A percentile compares a stretch with the other conserved stretches of the same genome.
Conservation (phyloP, 1,284 basidiomycete species). For the Cryptococcus maquisensis region DNA sequence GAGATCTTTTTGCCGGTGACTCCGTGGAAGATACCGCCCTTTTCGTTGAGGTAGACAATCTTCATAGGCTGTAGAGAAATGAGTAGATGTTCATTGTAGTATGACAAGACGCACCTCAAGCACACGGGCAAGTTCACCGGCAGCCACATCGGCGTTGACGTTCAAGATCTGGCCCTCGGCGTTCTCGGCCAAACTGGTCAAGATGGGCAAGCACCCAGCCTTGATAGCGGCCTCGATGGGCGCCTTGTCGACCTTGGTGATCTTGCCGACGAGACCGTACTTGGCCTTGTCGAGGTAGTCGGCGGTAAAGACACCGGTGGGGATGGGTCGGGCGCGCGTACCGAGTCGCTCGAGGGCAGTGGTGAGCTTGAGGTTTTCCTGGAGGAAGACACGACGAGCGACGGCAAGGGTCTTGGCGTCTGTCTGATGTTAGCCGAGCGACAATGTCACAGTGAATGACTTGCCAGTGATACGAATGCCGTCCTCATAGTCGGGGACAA, state of each 20-base stretch:
- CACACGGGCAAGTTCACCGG: constrained; percentile 91
- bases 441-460: constrained; percentile 29
- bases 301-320: constrained; percentile 90
- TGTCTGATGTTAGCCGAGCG: constrained; percentile 35
- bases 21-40: constrained; percentile 96
- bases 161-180: constrained; percentile 91
- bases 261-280: constrained; percentile 91
- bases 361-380: constrained; percentile 90
- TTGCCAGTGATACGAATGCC: constrained; percentile 88
- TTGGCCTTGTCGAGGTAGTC: constrained; percentile 90
- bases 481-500: constrained; percentile 90
- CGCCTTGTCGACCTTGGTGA: constrained; percentile 86
- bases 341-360: constrained; percentile 84
- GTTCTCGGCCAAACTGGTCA: constrained; percentile 86
- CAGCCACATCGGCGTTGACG: constrained; percentile 94
- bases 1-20: constrained; percentile 91
- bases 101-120: constrained; percentile 56
- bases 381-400: constrained; percentile 86
- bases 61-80: constrained; percentile 65
- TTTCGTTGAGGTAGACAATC: constrained; percentile 98
- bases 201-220: constrained; percentile 86
- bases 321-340: constrained; percentile 90
- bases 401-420: constrained; percentile 88
- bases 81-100: background rate
- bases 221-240: constrained; percentile 91